Base-by-base conservation (phyloP, 345 rosid genomes). In the Hypericum androsaemum region DNA sequence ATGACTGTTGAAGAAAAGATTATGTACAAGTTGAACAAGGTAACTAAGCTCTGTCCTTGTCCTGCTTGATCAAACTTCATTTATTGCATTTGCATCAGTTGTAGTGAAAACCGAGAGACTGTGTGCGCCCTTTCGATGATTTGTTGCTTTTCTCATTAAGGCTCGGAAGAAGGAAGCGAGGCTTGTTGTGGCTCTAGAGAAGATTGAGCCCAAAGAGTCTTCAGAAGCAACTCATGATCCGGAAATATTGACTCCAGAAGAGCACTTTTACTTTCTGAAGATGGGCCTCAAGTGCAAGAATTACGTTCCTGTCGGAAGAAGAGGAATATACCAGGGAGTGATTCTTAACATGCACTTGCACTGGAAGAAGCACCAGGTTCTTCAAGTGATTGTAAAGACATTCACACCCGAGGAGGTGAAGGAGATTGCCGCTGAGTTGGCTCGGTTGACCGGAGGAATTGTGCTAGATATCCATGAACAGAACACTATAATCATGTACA, bases 341-440 rank as follows among this genome's bases (percentile, higher is more conserved):
- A 88, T 88, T 65, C 71, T 92, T 50, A 92, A 92, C 71, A 92
- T 92, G 98, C 98, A 92, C 65, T 78, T 92, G 72, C 98, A 88
- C 59, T 92, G 98, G 98, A 88, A 88, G 89, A 92, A 88, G 60
- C 96, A 85, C 71, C 96, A 92, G 71, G 85, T 94, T 10, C 44
- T 92, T 56, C 58, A 88, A 72, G 98, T 92, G 54, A 64, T 81
- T 13, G 89, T 88, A 49, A 92, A 81, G 74, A 92, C 95, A 6
- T 92, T 88, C 64, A 64, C 95, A 0, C 80, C 80, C 0, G 95
- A 88, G 44, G 98, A 88, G 64, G 94, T 92, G 41, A 85, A 83
- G 59, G 96, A 81, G 74, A 83, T 88, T 49, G 96, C 94, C 53
- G 69, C 80, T 41, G 95, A 83, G 73, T 62, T 88, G 12, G 95